These are phyloP conservation scores for Phascolomyces articulosus DNA, from an alignment of 371 early-diverging fungal species.

Conservation along the genomic window DNA sequence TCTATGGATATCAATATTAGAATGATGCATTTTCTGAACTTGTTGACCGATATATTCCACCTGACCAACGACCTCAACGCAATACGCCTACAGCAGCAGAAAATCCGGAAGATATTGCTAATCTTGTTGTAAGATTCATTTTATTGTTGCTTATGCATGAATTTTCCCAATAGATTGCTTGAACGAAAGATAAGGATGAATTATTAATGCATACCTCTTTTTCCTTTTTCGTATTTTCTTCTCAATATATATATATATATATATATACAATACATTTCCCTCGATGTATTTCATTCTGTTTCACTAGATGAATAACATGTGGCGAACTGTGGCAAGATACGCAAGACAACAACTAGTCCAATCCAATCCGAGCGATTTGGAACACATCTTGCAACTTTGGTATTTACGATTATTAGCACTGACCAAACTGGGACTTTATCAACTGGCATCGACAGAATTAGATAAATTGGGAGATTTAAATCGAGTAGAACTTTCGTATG, in stretches of 20 bases:
- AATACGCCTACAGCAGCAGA: constrained; percentile 33
- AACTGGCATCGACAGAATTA: constrained; percentile 64
- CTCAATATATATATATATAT: too few relatives aligned
- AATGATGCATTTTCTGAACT: constrained; percentile 59
- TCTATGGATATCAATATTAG: constrained; percentile 23
- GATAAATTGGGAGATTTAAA: constrained; percentile 62
- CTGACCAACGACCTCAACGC: constrained; percentile 51
- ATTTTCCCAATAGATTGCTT: too few relatives aligned
- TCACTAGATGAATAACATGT: constrained; percentile 60
- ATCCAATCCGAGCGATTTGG: constrained; percentile 38
- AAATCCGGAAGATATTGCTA: constrained; percentile 35
- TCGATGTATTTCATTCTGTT: too few relatives aligned
- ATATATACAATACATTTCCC: too few relatives aligned
- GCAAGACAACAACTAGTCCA: constrained; percentile 55
- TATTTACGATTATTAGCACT: constrained; percentile 57
- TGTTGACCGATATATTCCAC: constrained; percentile 54
- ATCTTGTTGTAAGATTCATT: constrained; percentile 32
- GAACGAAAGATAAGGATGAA: too few relatives aligned
- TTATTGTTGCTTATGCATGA: too few relatives aligned
- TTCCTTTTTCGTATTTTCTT: too few relatives aligned
- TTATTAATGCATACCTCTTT: too few relatives aligned
- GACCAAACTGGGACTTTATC: constrained; percentile 55
- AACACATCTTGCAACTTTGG: constrained; percentile 54
- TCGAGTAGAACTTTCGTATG: constrained; percentile 47
- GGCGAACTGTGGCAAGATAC: constrained; percentile 62